Evolutionary conservation across 2,329 filamentous ascomycete species (phyloP), one percentile per base, ranked within the genome.

Genomic region (Diaporthe citriasiana): DNA sequence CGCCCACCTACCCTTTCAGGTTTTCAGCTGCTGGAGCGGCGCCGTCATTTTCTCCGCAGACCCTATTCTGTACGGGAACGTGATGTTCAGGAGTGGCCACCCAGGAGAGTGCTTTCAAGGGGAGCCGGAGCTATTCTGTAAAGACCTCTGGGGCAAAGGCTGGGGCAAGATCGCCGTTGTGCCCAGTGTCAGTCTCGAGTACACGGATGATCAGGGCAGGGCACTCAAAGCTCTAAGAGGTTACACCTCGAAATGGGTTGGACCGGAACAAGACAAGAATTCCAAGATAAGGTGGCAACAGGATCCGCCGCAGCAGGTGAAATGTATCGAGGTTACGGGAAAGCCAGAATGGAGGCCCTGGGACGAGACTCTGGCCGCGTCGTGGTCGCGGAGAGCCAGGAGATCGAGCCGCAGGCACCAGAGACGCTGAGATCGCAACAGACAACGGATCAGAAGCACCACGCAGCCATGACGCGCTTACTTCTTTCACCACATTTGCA

Each of bases 21-120:
- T 91, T 0, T 91, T 89, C 74, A 79, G 89, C 0, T 92, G 90
- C 79, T 91, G 90, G 89, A 91, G 91, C 74, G 90, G 90, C 3
- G 88, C 86, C 0, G 83, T 84, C 0, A 85, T 84, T 0, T 86
- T 91, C 69, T 81, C 81, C 0, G 89, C 88, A 0, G 80, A 81
- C 53, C 87, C 88, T 0, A 78, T 91, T 12, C 73, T 89, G 5
- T 80, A 84, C 19, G 77, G 81, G 0, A 81, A 81, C 13, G 78
- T 90, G 3, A 75, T 78, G 8, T 91, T 91, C 77, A 83, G 89
- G 1, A 77, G 77, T 1, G 77, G 80, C 8, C 74, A 78, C 22
- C 77, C 77, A 19, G 82, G 79, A 6, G 89, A 91, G 78, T 91
- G 89, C 73, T 82, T 79, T 15, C 85, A 87, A 75, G 89, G 89